phyloP scores from a whole-genome alignment of 495 filamentous ascomycete genomes.

The Penicillium fimorum region DNA sequence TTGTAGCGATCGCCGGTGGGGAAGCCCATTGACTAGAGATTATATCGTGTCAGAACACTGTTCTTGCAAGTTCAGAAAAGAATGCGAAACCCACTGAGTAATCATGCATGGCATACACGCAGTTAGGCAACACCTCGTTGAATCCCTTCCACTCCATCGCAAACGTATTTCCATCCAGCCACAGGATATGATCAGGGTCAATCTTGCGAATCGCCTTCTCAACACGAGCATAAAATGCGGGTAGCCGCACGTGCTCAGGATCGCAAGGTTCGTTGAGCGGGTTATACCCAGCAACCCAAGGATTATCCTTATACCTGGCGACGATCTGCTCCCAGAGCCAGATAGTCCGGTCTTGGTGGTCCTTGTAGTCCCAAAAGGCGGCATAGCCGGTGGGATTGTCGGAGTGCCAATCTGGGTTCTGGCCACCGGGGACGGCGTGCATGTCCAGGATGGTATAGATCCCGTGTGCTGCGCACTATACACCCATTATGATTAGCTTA shows the following conservation, averaged over 20 bases:
- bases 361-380: conserved; percentile 63
- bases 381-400: conserved; percentile 55
- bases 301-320: conserved; percentile 53
- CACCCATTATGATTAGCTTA: neutral
- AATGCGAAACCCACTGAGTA: conserved; percentile 41
- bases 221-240: conserved; percentile 55
- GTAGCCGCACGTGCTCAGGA: conserved; percentile 53
- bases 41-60: neutral
- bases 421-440: conserved; percentile 62
- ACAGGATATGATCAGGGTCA: conserved; percentile 62
- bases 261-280: conserved; percentile 66
- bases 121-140: conserved; percentile 49
- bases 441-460: conserved; percentile 65
- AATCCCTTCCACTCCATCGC: conserved; percentile 55
- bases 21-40: conserved; percentile 49
- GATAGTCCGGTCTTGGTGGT: conserved; percentile 59
- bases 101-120: conserved; percentile 62
- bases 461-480: conserved; percentile 50
- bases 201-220: conserved; percentile 58
- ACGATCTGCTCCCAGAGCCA: conserved; percentile 62
- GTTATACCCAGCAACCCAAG: conserved; percentile 63
- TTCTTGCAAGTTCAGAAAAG: neutral
- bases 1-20: conserved; percentile 51
- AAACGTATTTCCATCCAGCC: conserved; percentile 65
- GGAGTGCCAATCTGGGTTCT: conserved; percentile 66